Conservation (phyloP, 2,329 filamentous ascomycete genomes). For the Alternaria gansuensis region DNA sequence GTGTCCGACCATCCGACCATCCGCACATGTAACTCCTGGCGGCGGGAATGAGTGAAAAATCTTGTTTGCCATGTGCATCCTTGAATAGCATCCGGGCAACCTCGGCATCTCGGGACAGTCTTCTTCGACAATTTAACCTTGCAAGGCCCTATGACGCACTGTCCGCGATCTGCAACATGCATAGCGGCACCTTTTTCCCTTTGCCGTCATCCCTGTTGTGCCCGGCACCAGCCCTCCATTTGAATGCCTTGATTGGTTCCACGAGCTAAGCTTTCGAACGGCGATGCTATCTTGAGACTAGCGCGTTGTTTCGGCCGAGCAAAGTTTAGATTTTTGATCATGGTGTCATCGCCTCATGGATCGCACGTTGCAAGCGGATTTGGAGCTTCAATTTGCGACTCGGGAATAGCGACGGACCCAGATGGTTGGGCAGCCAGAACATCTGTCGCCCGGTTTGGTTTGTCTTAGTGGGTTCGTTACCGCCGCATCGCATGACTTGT, state of each 20-base stretch:
- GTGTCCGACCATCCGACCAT: slow-evolving; percentile 3
- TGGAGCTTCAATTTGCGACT: slow-evolving; percentile 9
- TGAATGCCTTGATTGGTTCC: neutral
- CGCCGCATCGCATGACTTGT: slow-evolving; percentile 14
- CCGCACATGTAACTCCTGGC: neutral
- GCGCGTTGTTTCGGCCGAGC: slow-evolving; percentile 23
- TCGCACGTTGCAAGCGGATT: slow-evolving; percentile 15
- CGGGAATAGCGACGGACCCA: slow-evolving; percentile 14
- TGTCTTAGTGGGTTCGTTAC: slow-evolving; percentile 8
- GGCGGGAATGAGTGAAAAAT: neutral
- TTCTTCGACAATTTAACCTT: neutral
- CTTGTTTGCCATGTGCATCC: slow-evolving; percentile 3
- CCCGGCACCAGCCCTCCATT: neutral
- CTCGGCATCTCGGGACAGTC: slow-evolving; percentile 16
- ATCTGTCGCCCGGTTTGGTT: slow-evolving; percentile 13
- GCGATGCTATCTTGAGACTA: neutral
- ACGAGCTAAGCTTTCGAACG: neutral
- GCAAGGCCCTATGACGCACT: slow-evolving; percentile 13
- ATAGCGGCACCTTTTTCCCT: slow-evolving; percentile 1
- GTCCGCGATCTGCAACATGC: slow-evolving; percentile 17
- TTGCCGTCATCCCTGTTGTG: neutral
- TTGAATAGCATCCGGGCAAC: neutral
- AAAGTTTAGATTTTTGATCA: slow-evolving; percentile 23
- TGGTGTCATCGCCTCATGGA: slow-evolving; percentile 26
- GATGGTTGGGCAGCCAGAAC: slow-evolving; percentile 8